Base-by-base conservation (phyloP, 1,284 basidiomycete species). In the Ustilago crameri region DNA sequence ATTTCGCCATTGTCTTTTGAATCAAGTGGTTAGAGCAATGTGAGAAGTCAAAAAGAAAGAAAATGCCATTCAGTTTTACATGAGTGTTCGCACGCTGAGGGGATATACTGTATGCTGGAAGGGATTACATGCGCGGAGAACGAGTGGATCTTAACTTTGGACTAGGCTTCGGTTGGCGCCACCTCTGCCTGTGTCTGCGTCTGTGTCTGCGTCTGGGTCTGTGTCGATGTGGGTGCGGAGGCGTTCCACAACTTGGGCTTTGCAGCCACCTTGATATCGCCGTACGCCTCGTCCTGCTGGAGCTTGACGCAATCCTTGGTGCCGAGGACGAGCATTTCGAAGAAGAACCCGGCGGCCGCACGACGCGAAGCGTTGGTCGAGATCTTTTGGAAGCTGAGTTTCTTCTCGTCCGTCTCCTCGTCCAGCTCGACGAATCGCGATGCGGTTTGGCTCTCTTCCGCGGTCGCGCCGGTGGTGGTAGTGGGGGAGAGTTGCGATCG, bases 311-410 rank as follows among this genome's bases (percentile, higher is more conserved):
- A 93, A 82, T 97, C 94, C 42, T 92, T 90, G 0, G 95, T 97
- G 9, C 93, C 91, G 2, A 98, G 88, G 3, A 97, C 93, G 27
- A 98, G 90, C 51, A 98, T 85, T 84, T 98, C 95, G 81, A 98
- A 98, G 87, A 98, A 98, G 87, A 98, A 98, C 2, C 92, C 90
- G 0, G 94, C 89, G 0, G 95, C 93, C 3, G 94, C 95, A 44
- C 93, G 89, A 51, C 93, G 90, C 9, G 92, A 91, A 9, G 93
- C 92, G 88, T 90, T 92, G 75, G 89, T 86, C 2, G 91, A 87
- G 85, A 91, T 88, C 76, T 88, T 85, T 51, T 88, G 87, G 85
- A 94, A 95, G 77, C 89, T 90, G 73, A 93, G 84, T 5, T 86
- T 84, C 83, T 89, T 90, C 12, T 56, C 49, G 18, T 50, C 34